Conservation (phyloP, 1,139 yeast genomes). For the Candida anutae region DNA sequence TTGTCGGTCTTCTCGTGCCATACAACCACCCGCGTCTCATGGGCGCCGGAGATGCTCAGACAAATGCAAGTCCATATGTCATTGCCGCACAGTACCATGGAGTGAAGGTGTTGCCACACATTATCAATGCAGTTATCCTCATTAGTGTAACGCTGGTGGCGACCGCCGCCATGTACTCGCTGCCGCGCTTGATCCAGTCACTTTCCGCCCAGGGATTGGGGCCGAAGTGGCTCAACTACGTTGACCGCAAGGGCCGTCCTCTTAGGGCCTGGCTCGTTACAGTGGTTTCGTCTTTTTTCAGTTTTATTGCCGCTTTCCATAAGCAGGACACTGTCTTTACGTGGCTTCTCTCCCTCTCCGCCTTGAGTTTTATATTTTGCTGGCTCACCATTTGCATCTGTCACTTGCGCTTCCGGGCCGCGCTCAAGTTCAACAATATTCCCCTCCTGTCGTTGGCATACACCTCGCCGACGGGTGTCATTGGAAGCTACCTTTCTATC, state of each 20-base stretch:
- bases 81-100: conserved; percentile 19
- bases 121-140: conserved; percentile 19
- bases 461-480: conserved; percentile 16
- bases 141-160: conserved; percentile 21
- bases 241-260: conserved; percentile 18
- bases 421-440: conserved; percentile 13
- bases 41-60: conserved; percentile 12
- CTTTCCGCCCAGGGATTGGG: conserved; percentile 19
- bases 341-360: conserved; percentile 20
- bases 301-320: conserved; percentile 17
- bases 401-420: conserved; percentile 19
- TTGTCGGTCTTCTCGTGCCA: conserved; percentile 19
- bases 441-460: conserved; percentile 15
- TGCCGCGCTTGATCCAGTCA: conserved; percentile 17
- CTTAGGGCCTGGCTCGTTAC: conserved; percentile 16
- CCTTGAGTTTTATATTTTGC: conserved; percentile 15
- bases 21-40: conserved; percentile 10
- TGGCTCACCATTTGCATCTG: conserved; percentile 17
- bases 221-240: conserved; percentile 16
- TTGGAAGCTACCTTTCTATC: conserved; percentile 16
- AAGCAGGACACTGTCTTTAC: conserved; percentile 17
- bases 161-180: conserved; percentile 21
- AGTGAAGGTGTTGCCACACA: conserved; percentile 16
- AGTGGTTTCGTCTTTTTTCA: conserved; percentile 13
- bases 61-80: conserved; percentile 18